These are phyloP conservation scores for Dioszegia aurantiaca DNA, from an alignment of 768 basidiomycete genomes.

Conservation along the genomic window DNA sequence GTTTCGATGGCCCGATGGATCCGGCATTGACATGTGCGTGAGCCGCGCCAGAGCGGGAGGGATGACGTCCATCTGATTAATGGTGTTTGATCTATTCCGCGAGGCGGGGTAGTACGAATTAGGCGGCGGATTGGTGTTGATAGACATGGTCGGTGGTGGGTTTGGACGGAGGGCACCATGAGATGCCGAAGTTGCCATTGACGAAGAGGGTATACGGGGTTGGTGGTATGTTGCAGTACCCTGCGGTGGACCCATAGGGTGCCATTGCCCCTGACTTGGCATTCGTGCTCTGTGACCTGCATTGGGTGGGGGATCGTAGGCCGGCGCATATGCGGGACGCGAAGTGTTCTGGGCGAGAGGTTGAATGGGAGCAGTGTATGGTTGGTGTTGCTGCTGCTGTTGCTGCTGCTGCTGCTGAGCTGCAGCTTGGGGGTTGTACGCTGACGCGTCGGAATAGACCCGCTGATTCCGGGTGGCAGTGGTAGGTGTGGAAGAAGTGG, in stretches of 20 bases:
- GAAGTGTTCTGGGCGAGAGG: background rate
- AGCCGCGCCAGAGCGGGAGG: slow-evolving; percentile 88
- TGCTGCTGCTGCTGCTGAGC: slow-evolving; percentile 85
- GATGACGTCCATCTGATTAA: slow-evolving; percentile 86
- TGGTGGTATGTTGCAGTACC: slow-evolving; percentile 21
- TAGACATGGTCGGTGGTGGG: slow-evolving; percentile 24
- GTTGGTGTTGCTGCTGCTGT: slow-evolving; percentile 20
- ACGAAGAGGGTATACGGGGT: slow-evolving; percentile 42
- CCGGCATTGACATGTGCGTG: slow-evolving; percentile 74
- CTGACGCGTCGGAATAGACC: slow-evolving; percentile 84
- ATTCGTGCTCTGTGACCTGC: slow-evolving; percentile 42
- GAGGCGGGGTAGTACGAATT: slow-evolving; percentile 60
- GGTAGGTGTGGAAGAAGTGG: background rate
- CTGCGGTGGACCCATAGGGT: slow-evolving; percentile 27
- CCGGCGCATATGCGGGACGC: background rate
- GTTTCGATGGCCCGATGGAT: slow-evolving; percentile 51
- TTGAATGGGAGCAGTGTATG: slow-evolving; percentile 28
- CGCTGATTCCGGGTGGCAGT: slow-evolving; percentile 73
- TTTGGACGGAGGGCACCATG: slow-evolving; percentile 19
- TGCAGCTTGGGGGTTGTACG: slow-evolving; percentile 89
- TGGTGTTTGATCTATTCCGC: slow-evolving; percentile 82
- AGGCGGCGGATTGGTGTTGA: slow-evolving; percentile 59
- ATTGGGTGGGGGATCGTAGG: slow-evolving; percentile 19
- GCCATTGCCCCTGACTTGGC: slow-evolving; percentile 51
- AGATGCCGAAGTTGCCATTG: slow-evolving; percentile 27